A percentile compares a stretch with the other conserved stretches of the same genome.
Evolutionary conservation across 2,329 filamentous ascomycete genomes (phyloP).

Genomic region (Sporothrix luriei): DNA sequence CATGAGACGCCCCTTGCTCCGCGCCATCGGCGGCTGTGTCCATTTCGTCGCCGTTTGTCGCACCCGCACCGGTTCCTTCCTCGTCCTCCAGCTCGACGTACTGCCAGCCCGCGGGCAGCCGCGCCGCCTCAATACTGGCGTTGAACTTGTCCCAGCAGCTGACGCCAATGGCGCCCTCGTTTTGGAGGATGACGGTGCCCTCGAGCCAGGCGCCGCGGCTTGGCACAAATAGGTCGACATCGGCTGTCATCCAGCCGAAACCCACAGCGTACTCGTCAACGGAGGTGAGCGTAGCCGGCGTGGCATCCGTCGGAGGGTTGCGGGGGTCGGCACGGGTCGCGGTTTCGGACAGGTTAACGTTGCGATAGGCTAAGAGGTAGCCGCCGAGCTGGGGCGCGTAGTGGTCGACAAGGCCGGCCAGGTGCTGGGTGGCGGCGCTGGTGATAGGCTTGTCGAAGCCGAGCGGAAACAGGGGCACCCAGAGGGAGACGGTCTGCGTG

Average conservation of each 20-base stretch:
- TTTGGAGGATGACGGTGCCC: constrained; percentile 82
- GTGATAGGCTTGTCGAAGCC: constrained; percentile 71
- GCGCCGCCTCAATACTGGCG: constrained; percentile 75
- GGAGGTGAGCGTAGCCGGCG: constrained; percentile 51
- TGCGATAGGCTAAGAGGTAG: constrained; percentile 73
- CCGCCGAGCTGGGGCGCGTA: constrained; percentile 74
- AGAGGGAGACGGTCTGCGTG: constrained; percentile 77
- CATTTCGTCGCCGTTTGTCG: constrained; percentile 31
- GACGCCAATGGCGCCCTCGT: constrained; percentile 83
- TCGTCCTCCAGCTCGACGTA: constrained; percentile 64
- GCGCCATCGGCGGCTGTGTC: constrained; percentile 13
- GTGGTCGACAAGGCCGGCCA: constrained; percentile 73
- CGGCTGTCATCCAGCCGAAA: constrained; percentile 85
- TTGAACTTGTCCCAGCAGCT: constrained; percentile 93
- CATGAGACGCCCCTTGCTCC: neutral
- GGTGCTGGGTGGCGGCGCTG: constrained; percentile 71
- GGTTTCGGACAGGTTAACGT: constrained; percentile 65
- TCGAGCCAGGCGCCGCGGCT: constrained; percentile 72
- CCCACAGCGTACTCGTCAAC: constrained; percentile 83
- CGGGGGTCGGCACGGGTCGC: constrained; percentile 52
- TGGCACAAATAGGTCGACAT: constrained; percentile 82
- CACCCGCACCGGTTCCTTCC: constrained; percentile 42
- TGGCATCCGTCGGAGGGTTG: constrained; percentile 53
- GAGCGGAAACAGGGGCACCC: constrained; percentile 71
- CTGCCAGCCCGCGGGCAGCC: constrained; percentile 76